These are phyloP conservation scores for Stagonosporopsis rhizophila DNA, from an alignment of 2,329 filamentous ascomycete genomes.

Conservation along the genomic window DNA sequence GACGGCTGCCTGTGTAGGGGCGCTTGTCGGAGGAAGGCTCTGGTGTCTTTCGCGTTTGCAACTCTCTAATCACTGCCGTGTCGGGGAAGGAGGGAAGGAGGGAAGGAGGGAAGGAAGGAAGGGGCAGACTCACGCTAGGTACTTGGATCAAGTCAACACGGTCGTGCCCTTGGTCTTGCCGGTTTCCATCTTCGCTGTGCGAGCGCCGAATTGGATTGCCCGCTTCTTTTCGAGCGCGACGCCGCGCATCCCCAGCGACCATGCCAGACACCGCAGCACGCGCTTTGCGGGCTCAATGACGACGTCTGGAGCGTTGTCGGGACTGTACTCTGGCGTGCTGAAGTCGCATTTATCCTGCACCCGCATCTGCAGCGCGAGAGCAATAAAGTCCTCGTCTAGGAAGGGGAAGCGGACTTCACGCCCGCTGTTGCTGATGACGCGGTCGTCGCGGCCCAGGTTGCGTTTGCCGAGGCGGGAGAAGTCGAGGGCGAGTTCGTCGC, in stretches of 20 bases:
- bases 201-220: constrained; percentile 66
- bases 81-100: constrained; percentile 1
- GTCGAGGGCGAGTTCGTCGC: constrained; percentile 85
- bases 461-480: constrained; percentile 85
- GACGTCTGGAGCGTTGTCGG: constrained; percentile 30
- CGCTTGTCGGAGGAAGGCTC: constrained; percentile 20
- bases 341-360: constrained; percentile 92
- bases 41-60: constrained; percentile 38
- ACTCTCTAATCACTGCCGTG: constrained; percentile 42
- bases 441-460: constrained; percentile 94
- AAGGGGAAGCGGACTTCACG: constrained; percentile 90
- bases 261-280: constrained; percentile 77
- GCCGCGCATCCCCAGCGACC: constrained; percentile 71
- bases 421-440: constrained; percentile 87
- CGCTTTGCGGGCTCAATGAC: constrained; percentile 80
- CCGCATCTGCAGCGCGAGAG: constrained; percentile 75
- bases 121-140: constrained; percentile 6
- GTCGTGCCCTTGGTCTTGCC: constrained; percentile 58
- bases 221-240: constrained; percentile 91
- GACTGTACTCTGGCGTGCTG: constrained; percentile 47
- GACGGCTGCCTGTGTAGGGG: not conserved
- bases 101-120: constrained; percentile 1
- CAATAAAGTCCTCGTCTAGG: constrained; percentile 85
- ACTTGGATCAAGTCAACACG: constrained; percentile 49
- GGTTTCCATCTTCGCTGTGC: constrained; percentile 55